These are phyloP conservation scores for Colletotrichum liriopes DNA, from an alignment of 2,329 filamentous ascomycete genomes.

Conservation along the genomic window DNA sequence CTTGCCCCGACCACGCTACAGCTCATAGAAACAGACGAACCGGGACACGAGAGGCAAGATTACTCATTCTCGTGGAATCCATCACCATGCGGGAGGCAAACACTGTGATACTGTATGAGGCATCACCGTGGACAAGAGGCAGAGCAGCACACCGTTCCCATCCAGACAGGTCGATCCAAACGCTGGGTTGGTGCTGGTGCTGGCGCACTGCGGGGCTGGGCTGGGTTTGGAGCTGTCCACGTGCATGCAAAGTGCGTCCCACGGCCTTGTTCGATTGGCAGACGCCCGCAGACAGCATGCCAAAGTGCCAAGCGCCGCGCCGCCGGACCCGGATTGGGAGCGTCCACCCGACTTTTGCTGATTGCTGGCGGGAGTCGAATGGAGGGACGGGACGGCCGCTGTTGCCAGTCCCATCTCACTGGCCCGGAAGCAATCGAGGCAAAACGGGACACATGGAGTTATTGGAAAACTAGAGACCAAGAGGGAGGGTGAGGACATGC, in stretches of 20 bases:
- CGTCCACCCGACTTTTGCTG: constrained; percentile 31
- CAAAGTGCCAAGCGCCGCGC: constrained; percentile 36
- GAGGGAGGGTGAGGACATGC: not conserved
- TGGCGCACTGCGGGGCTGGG: constrained; percentile 9
- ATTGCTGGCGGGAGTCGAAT: constrained; percentile 11
- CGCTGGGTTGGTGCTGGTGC: not conserved
- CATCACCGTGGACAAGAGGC: not conserved
- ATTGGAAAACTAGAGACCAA: not conserved
- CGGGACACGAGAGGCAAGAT: not conserved
- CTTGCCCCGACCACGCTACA: not conserved
- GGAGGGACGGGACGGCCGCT: not conserved
- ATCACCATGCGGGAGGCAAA: constrained; percentile 4
- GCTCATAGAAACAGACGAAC: not conserved
- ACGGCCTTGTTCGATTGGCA: constrained; percentile 18
- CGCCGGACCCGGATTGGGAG: constrained; percentile 39
- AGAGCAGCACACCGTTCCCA: constrained; percentile 2
- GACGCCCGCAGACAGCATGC: constrained; percentile 6
- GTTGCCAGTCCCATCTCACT: not conserved
- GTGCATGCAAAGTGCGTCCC: constrained; percentile 16
- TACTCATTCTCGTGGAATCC: constrained; percentile 10
- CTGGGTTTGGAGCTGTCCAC: constrained; percentile 8
- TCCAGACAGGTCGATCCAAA: not conserved
- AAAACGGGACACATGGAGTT: not conserved
- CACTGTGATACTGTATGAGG: constrained; percentile 11
- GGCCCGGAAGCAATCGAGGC: constrained; percentile 12